A percentile compares a stretch with the other conserved stretches of the same genome.
These are phyloP conservation scores for Pisolithus thermaeus DNA, from an alignment of 1,284 basidiomycete genomes.

Conservation along the genomic window DNA sequence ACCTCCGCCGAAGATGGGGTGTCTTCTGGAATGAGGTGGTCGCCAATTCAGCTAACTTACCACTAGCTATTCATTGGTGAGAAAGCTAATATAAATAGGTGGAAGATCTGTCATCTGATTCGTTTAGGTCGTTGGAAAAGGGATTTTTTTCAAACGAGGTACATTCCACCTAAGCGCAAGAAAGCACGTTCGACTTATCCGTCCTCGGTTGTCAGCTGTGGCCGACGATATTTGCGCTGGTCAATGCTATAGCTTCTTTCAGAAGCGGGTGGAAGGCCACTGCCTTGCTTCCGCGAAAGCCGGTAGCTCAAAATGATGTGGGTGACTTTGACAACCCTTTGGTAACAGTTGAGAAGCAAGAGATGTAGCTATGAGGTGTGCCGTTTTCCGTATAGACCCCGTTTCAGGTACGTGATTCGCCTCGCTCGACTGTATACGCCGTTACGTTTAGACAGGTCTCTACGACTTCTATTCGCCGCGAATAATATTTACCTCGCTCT, in stretches of 20 bases:
- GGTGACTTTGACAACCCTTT: constrained; percentile 1
- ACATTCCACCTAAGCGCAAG: constrained; percentile 9
- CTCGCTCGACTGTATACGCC: too few species aligned
- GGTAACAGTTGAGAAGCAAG: constrained; percentile 8
- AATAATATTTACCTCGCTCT: too few species aligned
- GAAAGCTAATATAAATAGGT: constrained; percentile 14
- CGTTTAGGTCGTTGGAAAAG: constrained; percentile 56
- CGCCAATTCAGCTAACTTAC: constrained; percentile 72
- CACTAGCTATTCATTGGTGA: constrained; percentile 80
- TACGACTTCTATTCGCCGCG: too few species aligned
- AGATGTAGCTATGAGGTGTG: background rate
- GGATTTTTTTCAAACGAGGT: constrained; percentile 66
- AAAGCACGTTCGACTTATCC: background rate
- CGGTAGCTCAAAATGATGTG: background rate
- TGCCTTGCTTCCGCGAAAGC: constrained; percentile 35
- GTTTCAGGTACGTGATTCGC: too few species aligned
- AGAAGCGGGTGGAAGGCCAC: constrained; percentile 73
- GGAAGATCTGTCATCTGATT: constrained; percentile 2
- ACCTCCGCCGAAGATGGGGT: constrained; percentile 56
- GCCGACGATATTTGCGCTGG: constrained; percentile 56
- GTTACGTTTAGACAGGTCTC: too few species aligned
- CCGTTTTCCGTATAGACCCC: background rate
- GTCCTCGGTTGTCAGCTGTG: constrained; percentile 40
- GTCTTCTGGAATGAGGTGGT: constrained; percentile 70
- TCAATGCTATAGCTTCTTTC: constrained; percentile 62